These are phyloP conservation scores for Botrytis sinoallii DNA, from an alignment of 2,329 filamentous ascomycete species.

Conservation along the genomic window DNA sequence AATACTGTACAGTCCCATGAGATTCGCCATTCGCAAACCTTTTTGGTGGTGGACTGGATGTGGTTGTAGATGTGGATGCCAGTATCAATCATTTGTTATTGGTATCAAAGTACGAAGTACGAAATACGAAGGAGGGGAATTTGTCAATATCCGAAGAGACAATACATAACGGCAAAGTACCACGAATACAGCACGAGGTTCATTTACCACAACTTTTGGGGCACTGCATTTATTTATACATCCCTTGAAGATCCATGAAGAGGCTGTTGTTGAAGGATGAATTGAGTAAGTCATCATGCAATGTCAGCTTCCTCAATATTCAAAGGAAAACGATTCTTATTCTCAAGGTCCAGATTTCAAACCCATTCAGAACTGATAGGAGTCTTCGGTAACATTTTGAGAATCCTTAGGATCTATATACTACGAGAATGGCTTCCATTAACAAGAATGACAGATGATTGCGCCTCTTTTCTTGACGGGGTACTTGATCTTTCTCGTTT, in stretches of 20 bases:
- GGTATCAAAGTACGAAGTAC: neutral
- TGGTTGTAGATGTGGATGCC: neutral
- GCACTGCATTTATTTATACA: slow-evolving; percentile 4
- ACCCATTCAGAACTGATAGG: neutral
- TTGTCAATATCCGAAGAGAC: neutral
- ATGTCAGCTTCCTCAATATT: neutral
- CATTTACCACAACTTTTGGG: neutral
- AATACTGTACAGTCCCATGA: neutral
- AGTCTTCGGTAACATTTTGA: neutral
- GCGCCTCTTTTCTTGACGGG: slow-evolving; percentile 1
- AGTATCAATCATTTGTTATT: neutral
- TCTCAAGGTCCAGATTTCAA: neutral
- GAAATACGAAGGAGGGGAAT: neutral
- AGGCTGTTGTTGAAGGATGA: neutral
- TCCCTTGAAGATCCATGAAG: neutral
- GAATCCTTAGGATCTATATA: slow-evolving; percentile 6
- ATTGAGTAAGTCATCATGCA: neutral
- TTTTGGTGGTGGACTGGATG: neutral
- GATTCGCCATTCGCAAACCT: neutral
- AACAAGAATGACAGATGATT: neutral
- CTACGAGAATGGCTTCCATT: neutral
- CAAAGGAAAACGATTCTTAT: neutral
- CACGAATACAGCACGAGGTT: slow-evolving; percentile 5
- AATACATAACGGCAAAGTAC: neutral
- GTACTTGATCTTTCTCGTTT: neutral